Evolutionary conservation across 306 rosid genomes (phyloP), one percentile per base, ranked within the genome.

Genomic region (Begonia peltatifolia): DNA sequence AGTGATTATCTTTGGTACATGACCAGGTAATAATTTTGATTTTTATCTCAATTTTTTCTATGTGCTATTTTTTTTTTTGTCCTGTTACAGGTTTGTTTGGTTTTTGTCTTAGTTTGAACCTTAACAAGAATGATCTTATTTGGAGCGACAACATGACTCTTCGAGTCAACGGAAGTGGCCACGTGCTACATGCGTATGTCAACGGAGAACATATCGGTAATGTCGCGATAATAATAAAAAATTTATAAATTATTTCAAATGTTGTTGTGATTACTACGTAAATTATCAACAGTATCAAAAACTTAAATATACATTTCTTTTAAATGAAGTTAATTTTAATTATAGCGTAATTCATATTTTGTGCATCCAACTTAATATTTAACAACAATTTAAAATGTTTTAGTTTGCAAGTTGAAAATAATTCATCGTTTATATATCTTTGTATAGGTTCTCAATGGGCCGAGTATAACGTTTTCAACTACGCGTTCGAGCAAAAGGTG

Each of bases 1-100:
- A 70, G 72, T 57, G 89, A 78, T 52, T 76, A 71, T 56, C 70
- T 76, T 41, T 80, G 80, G 90, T 75, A 78, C 71, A 75, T 75
- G 50, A 78, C 78, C 14, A 75, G 69, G 89, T 81, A 72, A 57
- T 17, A 13, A 0, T 46, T 17, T 13, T 30, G 14, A 1, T 25
- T 25, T 25, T 25, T 25, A 17, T 25, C 14, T 13, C 30, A 14
- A 1, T 25, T 25, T 25, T 25, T 25, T 25, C 14, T 2, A 10
- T 14, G 10, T 3, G 1, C 7, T 10, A 9, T 9, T 3, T 16
- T 20, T 10, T 9, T 3, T 16, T 20, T 10, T 9, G 38, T 23
- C 13, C 36, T 38, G 12, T 9, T 15, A n/a, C 2, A 25, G 6
- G 6, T 25, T 17, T 17, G 18, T 17, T 17, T 17, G 18, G 6